Base-by-base conservation (phyloP, 2,329 filamentous ascomycete species). In the Sporothrix humicola region DNA sequence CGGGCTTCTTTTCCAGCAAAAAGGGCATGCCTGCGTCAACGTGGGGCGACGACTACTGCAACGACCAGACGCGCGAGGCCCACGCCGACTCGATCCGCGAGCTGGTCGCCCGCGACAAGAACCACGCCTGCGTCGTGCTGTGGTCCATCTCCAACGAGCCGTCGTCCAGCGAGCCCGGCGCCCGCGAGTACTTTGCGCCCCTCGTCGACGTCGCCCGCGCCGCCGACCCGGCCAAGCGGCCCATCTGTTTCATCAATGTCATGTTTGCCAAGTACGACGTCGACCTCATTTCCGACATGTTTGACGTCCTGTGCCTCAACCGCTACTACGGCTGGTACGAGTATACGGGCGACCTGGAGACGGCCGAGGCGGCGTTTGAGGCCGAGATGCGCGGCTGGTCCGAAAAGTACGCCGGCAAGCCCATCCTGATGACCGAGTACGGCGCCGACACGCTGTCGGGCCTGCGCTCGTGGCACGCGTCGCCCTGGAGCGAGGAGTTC, bases 251-350 rank as follows among this genome's bases (percentile, higher is more conserved):
- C 31, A 63, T 63, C 58, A 63, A 63, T 37, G 31, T 63, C 58
- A 63, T 63, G 58, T 63, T 63, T 44, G 31, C 58, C 31, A 63
- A 63, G 31, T 63, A n/a, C 6, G 58, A 63, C 31, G 2, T 42
- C 10, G 31, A 37, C 12, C 31, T 63, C 0, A 44, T 44, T 7
- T 13, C 58, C 3, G 58, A 63, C 31, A n/a, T 63, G 31, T 63
- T 63, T 44, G 58, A 63, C 31, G 58, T 63, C 13, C 31, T 63
- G 31, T 63, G 58, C 31, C 58, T 63, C 31, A 63, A 63, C 58
- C 58, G 58, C 58, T 63, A 63, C 58, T 63, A 63, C 31, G 58
- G 58, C 58, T 63, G 31, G 58, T 63, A 63, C 31, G 58, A 42
- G 58, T 15, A 63, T 31, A 63, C 58, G 0, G 58, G 58, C 31